Conservation (phyloP, 768 basidiomycete genomes). For the Boletus rubescentipes region DNA sequence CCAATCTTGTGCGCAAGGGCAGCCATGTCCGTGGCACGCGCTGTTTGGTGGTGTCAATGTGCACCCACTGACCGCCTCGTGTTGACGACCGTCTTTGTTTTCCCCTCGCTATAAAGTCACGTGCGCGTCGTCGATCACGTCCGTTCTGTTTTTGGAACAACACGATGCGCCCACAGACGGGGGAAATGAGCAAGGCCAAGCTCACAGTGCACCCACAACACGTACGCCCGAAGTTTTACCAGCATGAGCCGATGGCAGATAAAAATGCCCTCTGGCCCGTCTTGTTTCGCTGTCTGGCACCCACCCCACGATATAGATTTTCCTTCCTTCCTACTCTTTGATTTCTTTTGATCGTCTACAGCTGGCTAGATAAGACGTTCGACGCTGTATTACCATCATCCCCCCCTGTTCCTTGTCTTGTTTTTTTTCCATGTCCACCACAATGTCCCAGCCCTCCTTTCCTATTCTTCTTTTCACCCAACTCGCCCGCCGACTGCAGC, state of each 20-base stretch:
- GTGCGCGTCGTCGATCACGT: conserved; percentile 21
- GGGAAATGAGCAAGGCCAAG: neutral
- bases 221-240: conserved; percentile 1
- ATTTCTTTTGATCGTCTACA: neutral
- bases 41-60: conserved; percentile 4
- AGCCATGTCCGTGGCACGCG: conserved; percentile 16
- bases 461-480: conserved; percentile 30
- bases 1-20: conserved; percentile 49
- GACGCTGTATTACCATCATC: too few relatives aligned
- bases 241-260: neutral
- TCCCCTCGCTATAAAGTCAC: conserved; percentile 12
- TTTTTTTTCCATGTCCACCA: neutral
- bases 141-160: conserved; percentile 22
- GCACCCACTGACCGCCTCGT: conserved; percentile 10
- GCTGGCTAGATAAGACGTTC: neutral
- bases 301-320: neutral
- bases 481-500: conserved; percentile 41
- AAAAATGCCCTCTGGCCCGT: conserved; percentile 10
- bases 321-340: neutral
- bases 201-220: conserved; percentile 1
- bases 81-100: conserved; percentile 14
- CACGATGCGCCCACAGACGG: conserved; percentile 10
- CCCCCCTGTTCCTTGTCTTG: neutral
- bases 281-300: conserved; percentile 16
- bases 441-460: conserved; percentile 16